Conservation (phyloP, 805 yeast genomes). For the Candida yuanshanica region DNA sequence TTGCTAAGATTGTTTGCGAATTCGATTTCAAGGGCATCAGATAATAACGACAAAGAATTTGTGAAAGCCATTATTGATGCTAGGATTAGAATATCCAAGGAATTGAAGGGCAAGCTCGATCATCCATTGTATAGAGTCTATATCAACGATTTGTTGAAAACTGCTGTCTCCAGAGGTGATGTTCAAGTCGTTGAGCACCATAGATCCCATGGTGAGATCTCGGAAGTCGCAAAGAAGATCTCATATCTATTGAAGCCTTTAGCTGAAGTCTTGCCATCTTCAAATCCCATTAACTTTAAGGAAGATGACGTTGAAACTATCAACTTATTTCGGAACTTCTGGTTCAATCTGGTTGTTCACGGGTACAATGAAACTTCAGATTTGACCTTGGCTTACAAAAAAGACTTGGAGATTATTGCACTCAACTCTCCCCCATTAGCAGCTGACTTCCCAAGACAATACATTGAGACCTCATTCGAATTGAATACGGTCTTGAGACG, state of each 20-base stretch:
- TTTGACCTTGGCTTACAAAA: slow-evolving; percentile 40
- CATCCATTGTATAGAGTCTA: slow-evolving; percentile 51
- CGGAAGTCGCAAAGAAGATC: slow-evolving; percentile 65
- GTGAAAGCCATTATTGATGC: slow-evolving; percentile 43
- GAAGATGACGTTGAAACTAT: slow-evolving; percentile 42
- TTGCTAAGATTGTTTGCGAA: slow-evolving; percentile 53
- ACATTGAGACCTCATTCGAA: slow-evolving; percentile 88
- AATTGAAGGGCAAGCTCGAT: slow-evolving; percentile 21
- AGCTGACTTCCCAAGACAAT: slow-evolving; percentile 69
- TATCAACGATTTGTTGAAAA: slow-evolving; percentile 58
- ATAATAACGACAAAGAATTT: slow-evolving; percentile 33
- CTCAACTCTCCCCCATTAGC: slow-evolving; percentile 85
- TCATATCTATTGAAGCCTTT: slow-evolving; percentile 62
- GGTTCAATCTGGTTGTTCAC: slow-evolving; percentile 93
- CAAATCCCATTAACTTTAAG: slow-evolving; percentile 34
- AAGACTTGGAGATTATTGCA: slow-evolving; percentile 65
- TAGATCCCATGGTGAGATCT: slow-evolving; percentile 67
- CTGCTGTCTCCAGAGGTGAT: slow-evolving; percentile 74
- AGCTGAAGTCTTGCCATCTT: slow-evolving; percentile 65
- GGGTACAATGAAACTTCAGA: slow-evolving; percentile 68
- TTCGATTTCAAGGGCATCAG: slow-evolving; percentile 39
- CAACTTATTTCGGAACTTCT: slow-evolving; percentile 72
- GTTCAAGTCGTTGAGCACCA: slow-evolving; percentile 70
- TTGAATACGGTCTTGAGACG: slow-evolving; percentile 85
- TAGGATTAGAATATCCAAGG: slow-evolving; percentile 37